phyloP scores from a whole-genome alignment of 2,329 filamentous ascomycete genomes.

The Aspergillus clavatus region DNA sequence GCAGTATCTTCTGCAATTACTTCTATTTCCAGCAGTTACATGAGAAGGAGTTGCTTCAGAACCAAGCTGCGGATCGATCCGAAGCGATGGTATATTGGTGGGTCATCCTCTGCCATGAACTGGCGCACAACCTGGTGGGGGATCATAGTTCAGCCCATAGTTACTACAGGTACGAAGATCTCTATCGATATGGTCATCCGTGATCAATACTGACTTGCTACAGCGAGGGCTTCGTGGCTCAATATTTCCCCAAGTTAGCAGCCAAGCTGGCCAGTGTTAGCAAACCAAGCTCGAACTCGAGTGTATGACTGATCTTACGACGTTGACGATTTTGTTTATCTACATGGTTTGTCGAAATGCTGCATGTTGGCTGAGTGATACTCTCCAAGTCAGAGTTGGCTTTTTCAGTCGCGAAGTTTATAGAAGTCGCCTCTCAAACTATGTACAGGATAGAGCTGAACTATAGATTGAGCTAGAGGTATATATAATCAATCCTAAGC shows the following conservation, averaged over 20 bases:
- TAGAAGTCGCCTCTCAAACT: too few species aligned
- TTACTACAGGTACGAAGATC: conserved; percentile 59
- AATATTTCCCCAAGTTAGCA: conserved; percentile 70
- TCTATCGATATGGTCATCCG: not conserved
- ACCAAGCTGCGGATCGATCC: conserved; percentile 45
- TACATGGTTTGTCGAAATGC: too few species aligned
- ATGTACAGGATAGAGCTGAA: too few species aligned
- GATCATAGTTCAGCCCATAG: conserved; percentile 75
- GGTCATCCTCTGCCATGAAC: conserved; percentile 90
- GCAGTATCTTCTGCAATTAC: conserved; percentile 90
- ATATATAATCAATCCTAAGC: too few species aligned
- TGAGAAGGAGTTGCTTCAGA: conserved; percentile 44
- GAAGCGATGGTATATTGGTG: conserved; percentile 86
- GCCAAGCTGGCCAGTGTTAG: conserved; percentile 42
- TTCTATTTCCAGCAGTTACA: conserved; percentile 82
- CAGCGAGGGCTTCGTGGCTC: conserved; percentile 70
- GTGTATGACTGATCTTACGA: too few species aligned
- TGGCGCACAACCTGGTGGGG: conserved; percentile 85
- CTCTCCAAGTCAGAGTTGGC: too few species aligned
- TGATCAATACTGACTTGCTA: conserved; percentile 3
- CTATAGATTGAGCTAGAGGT: too few species aligned
- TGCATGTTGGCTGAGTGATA: too few species aligned
- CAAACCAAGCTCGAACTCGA: not conserved
- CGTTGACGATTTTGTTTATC: too few species aligned
- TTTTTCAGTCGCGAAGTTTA: too few species aligned